Conservation (phyloP, 768 basidiomycete genomes). For the Pilatotrama ljubarskyi region DNA sequence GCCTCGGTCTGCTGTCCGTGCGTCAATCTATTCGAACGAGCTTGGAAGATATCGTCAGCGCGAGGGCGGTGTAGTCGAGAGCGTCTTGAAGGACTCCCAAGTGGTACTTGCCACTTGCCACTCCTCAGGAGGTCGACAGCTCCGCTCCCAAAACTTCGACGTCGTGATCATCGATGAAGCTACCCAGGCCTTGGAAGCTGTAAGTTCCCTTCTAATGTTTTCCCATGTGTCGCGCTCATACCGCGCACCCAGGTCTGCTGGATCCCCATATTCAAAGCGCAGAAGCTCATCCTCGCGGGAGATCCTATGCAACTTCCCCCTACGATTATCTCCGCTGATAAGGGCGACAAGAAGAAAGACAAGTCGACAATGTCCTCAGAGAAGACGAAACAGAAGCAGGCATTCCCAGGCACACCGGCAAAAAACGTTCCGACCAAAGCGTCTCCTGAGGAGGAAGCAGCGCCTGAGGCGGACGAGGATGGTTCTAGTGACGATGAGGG, state of each 20-base stretch:
- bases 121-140: slow-evolving; percentile 82
- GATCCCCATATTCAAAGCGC: slow-evolving; percentile 92
- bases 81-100: slow-evolving; percentile 54
- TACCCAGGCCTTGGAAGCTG: slow-evolving; percentile 94
- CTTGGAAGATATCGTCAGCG: slow-evolving; percentile 76
- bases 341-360: slow-evolving; percentile 32
- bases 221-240: neutral
- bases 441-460: neutral
- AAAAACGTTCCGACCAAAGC: neutral
- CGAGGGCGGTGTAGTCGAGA: slow-evolving; percentile 80
- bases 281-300: slow-evolving; percentile 87
- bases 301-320: slow-evolving; percentile 97
- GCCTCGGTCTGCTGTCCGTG: neutral
- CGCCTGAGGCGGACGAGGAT: neutral
- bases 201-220: slow-evolving; percentile 35
- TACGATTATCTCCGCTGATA: slow-evolving; percentile 74
- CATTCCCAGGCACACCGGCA: neutral
- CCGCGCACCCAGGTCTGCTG: slow-evolving; percentile 69
- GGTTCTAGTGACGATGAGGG: slow-evolving; percentile 12
- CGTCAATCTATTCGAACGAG: neutral
- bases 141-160: slow-evolving; percentile 80
- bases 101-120: slow-evolving; percentile 94
- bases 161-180: slow-evolving; percentile 97
- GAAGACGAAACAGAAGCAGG: neutral
- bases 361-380: neutral